Base-by-base conservation (phyloP, 106 monocot species). In the Platanthera guangdongensis region DNA sequence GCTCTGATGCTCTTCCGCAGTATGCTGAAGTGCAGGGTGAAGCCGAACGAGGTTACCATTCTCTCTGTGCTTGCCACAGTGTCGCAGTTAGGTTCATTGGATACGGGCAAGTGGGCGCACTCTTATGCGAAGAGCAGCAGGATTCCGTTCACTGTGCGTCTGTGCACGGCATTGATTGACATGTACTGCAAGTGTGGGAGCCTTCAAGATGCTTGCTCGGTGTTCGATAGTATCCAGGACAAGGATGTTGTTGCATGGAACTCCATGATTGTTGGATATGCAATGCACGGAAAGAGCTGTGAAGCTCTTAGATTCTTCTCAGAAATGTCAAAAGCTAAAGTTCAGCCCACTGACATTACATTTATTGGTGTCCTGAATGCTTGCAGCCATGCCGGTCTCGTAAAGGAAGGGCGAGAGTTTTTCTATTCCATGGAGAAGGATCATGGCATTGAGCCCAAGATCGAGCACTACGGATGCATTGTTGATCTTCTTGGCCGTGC, bases 331-430 rank as follows among this genome's bases (percentile, higher is more conserved):
- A 32, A 25, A 1, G n/a, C 10, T 8, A 83, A 78, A 2, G 25
- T 82, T 22, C 10, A 6, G 5, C 83, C 88, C 1, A 82, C 82
- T 8, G 63, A 21, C 19, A 80, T 84, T 9, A 82, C 80, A 65
- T 88, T 89, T 15, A 18, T 81, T 4, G 64, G 80, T 48, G 8
- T 89, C 30, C 77, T 89, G 4, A 85, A 85, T 0, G 81, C 86
- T 15, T 89, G 89, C 75, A 81, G 78, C 28, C 88, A 88, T n/a
- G 82, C 83, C 0, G 85, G 88, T 10, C 5, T 88, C 72, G 78
- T 88, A 13, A 71, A 85, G 4, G 63, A 83, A 57, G 88, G 88
- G 1, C 21, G 50, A 13, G 77, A 82, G 53, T 46, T 83, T 14
- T 85, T 85, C 62, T 51, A 78, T 13, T 46, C 71, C 72, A 88